Evolutionary conservation across 306 rosid species (phyloP).

Genomic region (Myrica gale): DNA sequence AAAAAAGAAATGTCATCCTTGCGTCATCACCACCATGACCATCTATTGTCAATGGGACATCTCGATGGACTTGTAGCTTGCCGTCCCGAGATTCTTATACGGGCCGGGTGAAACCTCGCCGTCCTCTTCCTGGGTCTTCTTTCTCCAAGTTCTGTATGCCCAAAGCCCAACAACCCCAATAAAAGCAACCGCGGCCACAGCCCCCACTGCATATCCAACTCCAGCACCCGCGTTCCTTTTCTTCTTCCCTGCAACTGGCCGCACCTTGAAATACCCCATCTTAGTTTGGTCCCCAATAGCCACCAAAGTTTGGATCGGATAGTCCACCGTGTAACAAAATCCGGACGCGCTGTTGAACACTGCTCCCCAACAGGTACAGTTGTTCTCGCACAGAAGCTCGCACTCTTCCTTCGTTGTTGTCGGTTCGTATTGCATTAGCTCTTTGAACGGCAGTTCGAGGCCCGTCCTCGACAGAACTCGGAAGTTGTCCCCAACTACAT

Average conservation of each 20-base stretch:
- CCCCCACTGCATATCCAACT: conserved; percentile 31
- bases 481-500: conserved; percentile 30
- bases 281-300: conserved; percentile 52
- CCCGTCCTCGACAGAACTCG: conserved; percentile 51
- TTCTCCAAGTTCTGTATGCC: conserved; percentile 33
- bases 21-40: conserved; percentile 42
- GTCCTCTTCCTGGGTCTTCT: conserved; percentile 34
- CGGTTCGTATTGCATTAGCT: conserved; percentile 37
- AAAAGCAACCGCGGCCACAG: conserved; percentile 15
- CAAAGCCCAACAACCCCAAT: conserved; percentile 35
- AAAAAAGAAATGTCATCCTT: conserved; percentile 57
- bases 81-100: conserved; percentile 75
- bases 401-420: conserved; percentile 53
- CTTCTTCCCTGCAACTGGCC: conserved; percentile 27
- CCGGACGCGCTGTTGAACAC: conserved; percentile 54
- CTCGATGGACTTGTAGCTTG: conserved; percentile 67
- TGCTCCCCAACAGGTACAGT: conserved; percentile 88
- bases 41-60: conserved; percentile 33
- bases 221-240: conserved; percentile 26
- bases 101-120: conserved; percentile 67
- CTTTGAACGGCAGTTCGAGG: conserved; percentile 66
- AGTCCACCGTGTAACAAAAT: conserved; percentile 63
- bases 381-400: conserved; percentile 50
- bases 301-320: conserved; percentile 59
- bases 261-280: conserved; percentile 78